Evolutionary conservation across 2,329 filamentous ascomycete species (phyloP).

Genomic region (Aspergillus udagawae): DNA sequence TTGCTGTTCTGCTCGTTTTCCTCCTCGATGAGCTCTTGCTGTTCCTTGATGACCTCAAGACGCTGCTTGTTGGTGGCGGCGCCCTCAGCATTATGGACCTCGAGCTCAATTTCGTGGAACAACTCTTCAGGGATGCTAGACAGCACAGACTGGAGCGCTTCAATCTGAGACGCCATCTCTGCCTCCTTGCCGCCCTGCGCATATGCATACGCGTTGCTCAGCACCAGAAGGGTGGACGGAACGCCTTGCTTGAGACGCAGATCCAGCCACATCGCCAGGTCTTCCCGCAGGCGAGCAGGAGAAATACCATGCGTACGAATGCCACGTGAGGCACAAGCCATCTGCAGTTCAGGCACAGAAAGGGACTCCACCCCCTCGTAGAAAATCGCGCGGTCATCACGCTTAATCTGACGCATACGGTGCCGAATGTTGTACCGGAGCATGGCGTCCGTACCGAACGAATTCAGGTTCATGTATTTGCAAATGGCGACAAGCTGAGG

Average conservation of each 20-base stretch:
- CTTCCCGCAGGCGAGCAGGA: constrained; percentile 79
- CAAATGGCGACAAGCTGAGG: constrained; percentile 97
- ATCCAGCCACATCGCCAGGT: constrained; percentile 91
- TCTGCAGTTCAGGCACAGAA: constrained; percentile 89
- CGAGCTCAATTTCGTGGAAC: constrained; percentile 98
- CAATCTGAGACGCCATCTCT: constrained; percentile 84
- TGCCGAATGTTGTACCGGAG: constrained; percentile 95
- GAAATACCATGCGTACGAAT: constrained; percentile 90
- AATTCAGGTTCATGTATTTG: constrained; percentile 96
- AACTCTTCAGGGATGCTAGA: constrained; percentile 95
- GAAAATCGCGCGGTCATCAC: constrained; percentile 89
- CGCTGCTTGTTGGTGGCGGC: constrained; percentile 98
- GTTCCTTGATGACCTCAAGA: constrained; percentile 95
- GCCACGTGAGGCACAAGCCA: constrained; percentile 84
- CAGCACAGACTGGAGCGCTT: constrained; percentile 85
- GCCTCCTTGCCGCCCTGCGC: constrained; percentile 68
- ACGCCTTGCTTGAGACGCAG: constrained; percentile 89
- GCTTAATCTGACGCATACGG: constrained; percentile 98
- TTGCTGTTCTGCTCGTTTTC: constrained; percentile 89
- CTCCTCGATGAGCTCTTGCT: constrained; percentile 95
- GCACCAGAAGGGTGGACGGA: constrained; percentile 89
- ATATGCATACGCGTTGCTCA: constrained; percentile 98
- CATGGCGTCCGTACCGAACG: constrained; percentile 96
- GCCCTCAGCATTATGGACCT: constrained; percentile 94
- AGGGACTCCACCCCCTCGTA: constrained; percentile 91